phyloP scores from a whole-genome alignment of 768 basidiomycete genomes.

The Trichaptum fuscoviolaceum region DNA sequence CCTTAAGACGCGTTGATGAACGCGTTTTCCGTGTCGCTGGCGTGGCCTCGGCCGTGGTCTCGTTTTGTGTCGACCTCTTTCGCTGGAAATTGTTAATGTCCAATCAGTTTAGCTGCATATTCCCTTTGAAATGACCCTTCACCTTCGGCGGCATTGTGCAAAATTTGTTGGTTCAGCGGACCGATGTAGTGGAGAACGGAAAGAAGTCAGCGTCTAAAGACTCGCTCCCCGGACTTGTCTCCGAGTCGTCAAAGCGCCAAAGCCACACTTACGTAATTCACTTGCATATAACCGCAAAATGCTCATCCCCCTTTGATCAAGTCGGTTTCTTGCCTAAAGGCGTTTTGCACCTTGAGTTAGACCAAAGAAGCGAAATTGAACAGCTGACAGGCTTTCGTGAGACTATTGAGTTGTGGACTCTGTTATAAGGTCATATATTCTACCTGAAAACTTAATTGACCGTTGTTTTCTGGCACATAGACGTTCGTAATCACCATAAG shows the following conservation, averaged over 20 bases:
- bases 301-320: no score
- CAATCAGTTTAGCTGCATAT: background rate
- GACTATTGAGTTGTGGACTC: no score
- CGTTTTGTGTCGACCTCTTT: background rate
- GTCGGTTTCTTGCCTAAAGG: no score
- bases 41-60: constrained; percentile 22
- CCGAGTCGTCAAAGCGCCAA: background rate
- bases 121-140: background rate
- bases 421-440: no score
- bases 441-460: no score
- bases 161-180: background rate
- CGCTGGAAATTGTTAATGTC: background rate
- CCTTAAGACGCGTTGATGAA: constrained; percentile 34
- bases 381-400: no score
- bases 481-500: no score
- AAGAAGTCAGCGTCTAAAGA: background rate
- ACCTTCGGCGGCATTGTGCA: background rate
- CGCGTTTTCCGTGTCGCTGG: constrained; percentile 41
- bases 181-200: background rate
- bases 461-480: no score
- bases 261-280: background rate
- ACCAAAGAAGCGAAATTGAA: no score
- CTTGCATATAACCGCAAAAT: background rate
- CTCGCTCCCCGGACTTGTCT: background rate
- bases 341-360: no score